Base-by-base conservation (phyloP, 768 basidiomycete species). In the Leccinum boreale region DNA sequence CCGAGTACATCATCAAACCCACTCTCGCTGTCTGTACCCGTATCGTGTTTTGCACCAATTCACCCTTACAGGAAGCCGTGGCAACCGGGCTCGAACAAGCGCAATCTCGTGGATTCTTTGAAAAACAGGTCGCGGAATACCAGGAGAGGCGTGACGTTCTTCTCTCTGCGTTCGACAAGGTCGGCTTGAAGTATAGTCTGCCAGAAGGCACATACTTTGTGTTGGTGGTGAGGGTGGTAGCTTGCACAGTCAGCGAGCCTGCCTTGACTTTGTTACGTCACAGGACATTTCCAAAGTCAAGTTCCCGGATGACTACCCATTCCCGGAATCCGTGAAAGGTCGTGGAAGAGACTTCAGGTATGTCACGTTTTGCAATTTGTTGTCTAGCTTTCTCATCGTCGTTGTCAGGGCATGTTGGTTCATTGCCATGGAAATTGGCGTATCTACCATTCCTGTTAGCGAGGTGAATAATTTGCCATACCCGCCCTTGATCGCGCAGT, bases 31-130 rank as follows among this genome's bases (percentile, higher is more conserved):
- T 93, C 5, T 85, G 84, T 50, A 96, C 95, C 0, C 88, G 97
- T 31, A 95, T 98, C 66, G 90, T 98, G 31, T 98, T 97, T 77
- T 96, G 92, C 74, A 84, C 87, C 54, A 97, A 96, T 73, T 93
- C 94, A 3, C 96, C 95, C 4, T 76, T 97, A 56, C 96, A 98
- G 73, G 96, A 98, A 75, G 96, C 95, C 14, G 87, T 86, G 17
- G 95, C 96, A 5, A 79, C 80, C n/a, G 95, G 93, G 21, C 79
- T 98, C 17, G 96, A 97, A 70, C 79, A 89, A 64, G 93, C 87
- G 2, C 74, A 74, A 21, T 74, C 88, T 63, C 83, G 83, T 55
- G 70, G 78, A 26, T 98, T 92, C 78, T 94, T 97, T 63, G 85
- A 84, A 64, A 84, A 72, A 5, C 94, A 98, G 66, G 70, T 81